A percentile compares a stretch with the other conserved stretches of the same genome.
Evolutionary conservation across 345 rosid genomes (phyloP).

Genomic region (Brassica cretica): DNA sequence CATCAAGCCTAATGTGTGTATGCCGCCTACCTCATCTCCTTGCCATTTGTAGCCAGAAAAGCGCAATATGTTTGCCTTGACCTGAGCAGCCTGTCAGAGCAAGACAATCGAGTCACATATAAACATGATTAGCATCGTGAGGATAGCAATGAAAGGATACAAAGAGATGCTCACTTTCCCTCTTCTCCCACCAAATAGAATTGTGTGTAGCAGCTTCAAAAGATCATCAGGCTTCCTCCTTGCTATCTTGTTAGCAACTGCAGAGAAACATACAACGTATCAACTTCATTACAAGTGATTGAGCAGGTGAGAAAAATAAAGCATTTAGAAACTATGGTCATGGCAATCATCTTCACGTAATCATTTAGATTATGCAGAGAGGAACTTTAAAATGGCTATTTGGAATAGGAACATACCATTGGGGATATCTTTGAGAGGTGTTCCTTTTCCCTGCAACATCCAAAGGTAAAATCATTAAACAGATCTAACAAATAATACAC

Average conservation of each 20-base stretch:
- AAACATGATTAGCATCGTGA: constrained; percentile 6
- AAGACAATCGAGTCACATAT: constrained; percentile 36
- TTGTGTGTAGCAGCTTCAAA: constrained; percentile 67
- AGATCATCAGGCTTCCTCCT: constrained; percentile 78
- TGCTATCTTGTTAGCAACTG: constrained; percentile 84
- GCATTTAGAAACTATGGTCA: neutral
- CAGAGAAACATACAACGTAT: constrained; percentile 13
- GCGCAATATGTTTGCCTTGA: constrained; percentile 75
- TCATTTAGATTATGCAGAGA: neutral
- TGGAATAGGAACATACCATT: constrained; percentile 52
- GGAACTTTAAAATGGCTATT: neutral
- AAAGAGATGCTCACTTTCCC: constrained; percentile 61
- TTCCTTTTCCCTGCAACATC: constrained; percentile 78
- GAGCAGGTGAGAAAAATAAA: neutral
- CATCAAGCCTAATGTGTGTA: neutral
- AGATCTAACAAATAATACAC: constrained; percentile 15
- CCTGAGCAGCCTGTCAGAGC: constrained; percentile 71
- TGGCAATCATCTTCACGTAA: neutral
- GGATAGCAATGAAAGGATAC: constrained; percentile 4
- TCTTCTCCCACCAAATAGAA: constrained; percentile 72
- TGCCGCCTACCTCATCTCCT: constrained; percentile 68
- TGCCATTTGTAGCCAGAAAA: constrained; percentile 96
- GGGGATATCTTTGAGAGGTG: constrained; percentile 87
- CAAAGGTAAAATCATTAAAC: constrained; percentile 28
- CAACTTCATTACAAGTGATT: constrained; percentile 2